Evolutionary conservation across 2,329 filamentous ascomycete genomes (phyloP).

Genomic region (Penicillium palitans): DNA sequence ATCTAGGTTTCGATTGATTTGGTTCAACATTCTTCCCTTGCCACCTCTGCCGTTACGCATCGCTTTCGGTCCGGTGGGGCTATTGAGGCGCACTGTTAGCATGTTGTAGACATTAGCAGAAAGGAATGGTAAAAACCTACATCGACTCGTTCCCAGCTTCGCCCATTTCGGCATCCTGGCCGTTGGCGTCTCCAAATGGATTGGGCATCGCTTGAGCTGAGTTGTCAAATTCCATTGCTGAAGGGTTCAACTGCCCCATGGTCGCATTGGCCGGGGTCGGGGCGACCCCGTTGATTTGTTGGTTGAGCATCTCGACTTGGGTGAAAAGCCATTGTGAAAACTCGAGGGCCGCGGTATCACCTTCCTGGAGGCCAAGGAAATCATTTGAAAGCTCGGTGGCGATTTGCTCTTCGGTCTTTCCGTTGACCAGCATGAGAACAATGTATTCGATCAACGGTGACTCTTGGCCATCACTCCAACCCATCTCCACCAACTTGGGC

Average conservation of each 20-base stretch:
- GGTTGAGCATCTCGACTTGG: slow-evolving; percentile 69
- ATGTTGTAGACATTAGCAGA: background rate
- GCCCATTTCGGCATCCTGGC: slow-evolving; percentile 73
- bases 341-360: slow-evolving; percentile 77
- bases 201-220: background rate
- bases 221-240: slow-evolving; percentile 28
- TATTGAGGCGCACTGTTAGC: slow-evolving; percentile 51
- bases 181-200: slow-evolving; percentile 31
- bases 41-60: slow-evolving; percentile 76
- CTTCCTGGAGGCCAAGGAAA: slow-evolving; percentile 75
- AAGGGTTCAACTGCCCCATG: slow-evolving; percentile 34
- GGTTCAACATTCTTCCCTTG: slow-evolving; percentile 79
- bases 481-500: slow-evolving; percentile 87
- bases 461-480: slow-evolving; percentile 83
- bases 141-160: slow-evolving; percentile 50
- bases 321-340: slow-evolving; percentile 95
- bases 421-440: slow-evolving; percentile 93
- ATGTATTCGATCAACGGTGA: slow-evolving; percentile 92
- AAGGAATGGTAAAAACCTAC: slow-evolving; percentile 30
- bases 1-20: slow-evolving; percentile 81
- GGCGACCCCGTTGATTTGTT: slow-evolving; percentile 58
- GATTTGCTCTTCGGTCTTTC: slow-evolving; percentile 88
- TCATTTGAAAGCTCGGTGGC: slow-evolving; percentile 84
- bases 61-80: slow-evolving; percentile 90
- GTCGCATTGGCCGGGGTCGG: slow-evolving; percentile 27